Base-by-base conservation (phyloP, 169 alveolate genomes). In the Plasmodium sp. region DNA sequence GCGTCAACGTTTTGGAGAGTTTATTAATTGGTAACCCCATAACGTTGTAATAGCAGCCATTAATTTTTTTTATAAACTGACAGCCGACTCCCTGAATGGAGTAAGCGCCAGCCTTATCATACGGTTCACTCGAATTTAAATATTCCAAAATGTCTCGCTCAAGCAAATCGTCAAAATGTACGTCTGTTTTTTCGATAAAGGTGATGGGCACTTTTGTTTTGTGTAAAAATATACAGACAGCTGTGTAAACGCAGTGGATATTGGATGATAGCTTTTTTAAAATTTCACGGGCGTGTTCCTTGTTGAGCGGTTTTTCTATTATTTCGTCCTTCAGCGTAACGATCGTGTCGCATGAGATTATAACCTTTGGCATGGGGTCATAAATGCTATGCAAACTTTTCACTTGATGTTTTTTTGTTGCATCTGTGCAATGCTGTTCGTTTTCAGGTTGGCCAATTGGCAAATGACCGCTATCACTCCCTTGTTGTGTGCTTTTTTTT, bases 21-120 rank as follows among this genome's bases (percentile, higher is more conserved):
- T 90, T 90, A 43, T 81, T 41, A 41, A 96, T 96, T 12, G 98
- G 98, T 51, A 96, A 83, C 31, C 98, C 98, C 84, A 96, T 82
- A 45, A 83, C 92, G 72, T 93, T 95, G 41, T 97, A 94, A 85
- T 95, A 95, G 22, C 97, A 85, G 0, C 98, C 98, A 36, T 92
- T 95, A 14, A 96, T 82, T 73, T 94, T 92, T 82, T 95, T 96
- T 34, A 95, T 84, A 48, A 96, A 43, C 33, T 96, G 93, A 75
- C 93, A 96, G 12, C 96, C 97, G 14, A 88, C 72, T 10, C 96
- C 97, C 39, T 96, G 95, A 18, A 96, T 94, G 58, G 96, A 80
- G 92, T 88, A 95, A 31, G 98, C 96, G 22, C 98, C 97, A 33
- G 90, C 86, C 51, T 67, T 81, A 80, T 77, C 92, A 83, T 92